These are phyloP conservation scores for Ormosia emarginata DNA, from an alignment of 306 rosid genomes.

Conservation along the genomic window DNA sequence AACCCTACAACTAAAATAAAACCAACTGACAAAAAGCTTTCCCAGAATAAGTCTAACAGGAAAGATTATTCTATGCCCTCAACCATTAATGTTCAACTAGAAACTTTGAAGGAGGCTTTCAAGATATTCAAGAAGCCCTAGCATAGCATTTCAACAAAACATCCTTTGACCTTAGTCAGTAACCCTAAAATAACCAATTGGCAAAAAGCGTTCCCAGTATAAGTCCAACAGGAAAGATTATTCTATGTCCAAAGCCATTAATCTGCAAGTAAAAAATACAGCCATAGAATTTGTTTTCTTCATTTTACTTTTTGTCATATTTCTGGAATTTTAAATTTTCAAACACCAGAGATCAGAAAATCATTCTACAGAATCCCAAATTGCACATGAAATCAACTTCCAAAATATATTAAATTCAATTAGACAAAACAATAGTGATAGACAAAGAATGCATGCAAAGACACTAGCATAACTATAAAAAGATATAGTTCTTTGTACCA, in stretches of 20 bases:
- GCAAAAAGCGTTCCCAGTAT: not conserved
- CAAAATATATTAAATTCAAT: not conserved
- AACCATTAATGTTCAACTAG: not conserved
- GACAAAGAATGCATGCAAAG: not conserved
- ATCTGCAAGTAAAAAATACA: not conserved
- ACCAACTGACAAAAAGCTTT: not conserved
- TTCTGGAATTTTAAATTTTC: not conserved
- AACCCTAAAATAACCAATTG: slow-evolving; percentile 11
- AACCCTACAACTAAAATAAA: not conserved
- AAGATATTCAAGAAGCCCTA: not conserved
- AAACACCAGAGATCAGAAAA: not conserved
- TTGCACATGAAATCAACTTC: not conserved
- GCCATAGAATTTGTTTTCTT: not conserved
- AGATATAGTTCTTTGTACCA: not conserved
- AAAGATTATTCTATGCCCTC: not conserved
- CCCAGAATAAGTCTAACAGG: not conserved
- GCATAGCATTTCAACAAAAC: slow-evolving; percentile 9
- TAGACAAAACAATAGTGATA: not conserved
- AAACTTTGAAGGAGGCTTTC: not conserved
- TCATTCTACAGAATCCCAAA: not conserved
- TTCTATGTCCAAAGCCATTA: not conserved
- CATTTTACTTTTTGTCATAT: not conserved
- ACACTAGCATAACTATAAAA: not conserved
- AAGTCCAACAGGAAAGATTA: not conserved
- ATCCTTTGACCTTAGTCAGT: not conserved